Conservation (phyloP, 139 green algal genomes). For the Chlamydomonas eustigma region DNA sequence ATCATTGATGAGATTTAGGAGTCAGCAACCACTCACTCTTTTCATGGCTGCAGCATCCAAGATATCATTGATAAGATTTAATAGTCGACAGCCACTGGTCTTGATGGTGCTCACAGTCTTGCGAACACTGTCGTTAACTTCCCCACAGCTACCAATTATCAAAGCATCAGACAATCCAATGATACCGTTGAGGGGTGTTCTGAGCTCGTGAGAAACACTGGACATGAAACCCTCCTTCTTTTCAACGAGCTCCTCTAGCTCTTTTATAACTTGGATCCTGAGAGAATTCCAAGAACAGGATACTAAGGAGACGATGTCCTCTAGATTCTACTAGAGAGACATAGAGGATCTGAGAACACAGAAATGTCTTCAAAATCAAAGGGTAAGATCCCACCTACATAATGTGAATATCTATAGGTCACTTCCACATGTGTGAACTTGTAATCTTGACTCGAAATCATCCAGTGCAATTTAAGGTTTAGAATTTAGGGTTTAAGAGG, state of each 20-base stretch:
- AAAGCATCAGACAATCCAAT: conserved; percentile 51
- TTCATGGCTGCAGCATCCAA: conserved; percentile 43
- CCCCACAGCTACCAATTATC: conserved; percentile 34
- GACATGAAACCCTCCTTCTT: conserved; percentile 66
- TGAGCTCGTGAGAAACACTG: conserved; percentile 52
- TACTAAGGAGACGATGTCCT: too few relatives aligned
- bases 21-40: conserved; percentile 39
- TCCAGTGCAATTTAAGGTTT: too few relatives aligned
- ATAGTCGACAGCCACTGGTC: conserved; percentile 36
- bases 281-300: too few relatives aligned
- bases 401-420: too few relatives aligned
- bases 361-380: too few relatives aligned
- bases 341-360: too few relatives aligned
- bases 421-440: too few relatives aligned
- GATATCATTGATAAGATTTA: conserved; percentile 55
- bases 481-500: too few relatives aligned
- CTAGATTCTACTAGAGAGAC: too few relatives aligned
- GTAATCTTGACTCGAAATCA: too few relatives aligned
- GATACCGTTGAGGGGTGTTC: conserved; percentile 61
- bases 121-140: conserved; percentile 23
- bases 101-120: conserved; percentile 45
- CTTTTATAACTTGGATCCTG: conserved; percentile 34
- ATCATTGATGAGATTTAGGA: too few relatives aligned
- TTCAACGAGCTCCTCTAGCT: conserved; percentile 49
- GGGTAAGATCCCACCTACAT: too few relatives aligned